phyloP scores from a whole-genome alignment of 805 yeast genomes.

The Starmerella apicola region DNA sequence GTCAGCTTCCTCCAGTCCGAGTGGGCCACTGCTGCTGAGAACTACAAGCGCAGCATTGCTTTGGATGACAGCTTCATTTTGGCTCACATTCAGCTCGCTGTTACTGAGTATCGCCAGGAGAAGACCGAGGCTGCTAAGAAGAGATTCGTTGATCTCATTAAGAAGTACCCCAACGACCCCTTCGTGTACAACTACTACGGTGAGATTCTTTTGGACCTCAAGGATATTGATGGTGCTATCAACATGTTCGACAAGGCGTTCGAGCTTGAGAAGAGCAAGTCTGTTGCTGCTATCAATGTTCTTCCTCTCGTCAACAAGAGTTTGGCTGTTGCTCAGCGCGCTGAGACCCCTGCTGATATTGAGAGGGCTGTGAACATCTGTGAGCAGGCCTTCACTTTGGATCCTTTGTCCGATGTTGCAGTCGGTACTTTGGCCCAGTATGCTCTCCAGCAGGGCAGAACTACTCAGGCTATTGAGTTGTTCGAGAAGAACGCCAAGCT shows the following conservation, averaged over 20 bases:
- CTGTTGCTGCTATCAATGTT: conserved; percentile 68
- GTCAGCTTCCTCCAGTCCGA: conserved; percentile 70
- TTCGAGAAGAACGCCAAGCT: conserved; percentile 74
- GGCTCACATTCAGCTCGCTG: conserved; percentile 85
- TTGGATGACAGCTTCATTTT: conserved; percentile 65
- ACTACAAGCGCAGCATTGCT: conserved; percentile 65
- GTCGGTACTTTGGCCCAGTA: conserved; percentile 85
- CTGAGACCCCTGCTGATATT: conserved; percentile 29
- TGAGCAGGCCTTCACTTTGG: conserved; percentile 64
- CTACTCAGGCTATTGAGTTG: conserved; percentile 65
- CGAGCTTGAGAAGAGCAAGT: conserved; percentile 48
- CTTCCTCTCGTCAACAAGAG: conserved; percentile 87
- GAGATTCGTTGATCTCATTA: conserved; percentile 40
- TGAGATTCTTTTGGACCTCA: conserved; percentile 76
- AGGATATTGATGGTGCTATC: conserved; percentile 57
- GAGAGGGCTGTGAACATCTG: conserved; percentile 53
- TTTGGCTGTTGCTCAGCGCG: conserved; percentile 34
- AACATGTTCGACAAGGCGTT: conserved; percentile 79
- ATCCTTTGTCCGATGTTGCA: conserved; percentile 83
- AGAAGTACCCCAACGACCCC: conserved; percentile 71
- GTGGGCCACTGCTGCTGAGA: conserved; percentile 53
- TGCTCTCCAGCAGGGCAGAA: conserved; percentile 68
- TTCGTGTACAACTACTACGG: conserved; percentile 94
- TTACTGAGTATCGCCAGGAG: conserved; percentile 74
- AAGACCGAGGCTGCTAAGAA: conserved; percentile 46